These are phyloP conservation scores for Torulaspora gathmanii DNA, from an alignment of 805 yeast genomes.

Conservation along the genomic window DNA sequence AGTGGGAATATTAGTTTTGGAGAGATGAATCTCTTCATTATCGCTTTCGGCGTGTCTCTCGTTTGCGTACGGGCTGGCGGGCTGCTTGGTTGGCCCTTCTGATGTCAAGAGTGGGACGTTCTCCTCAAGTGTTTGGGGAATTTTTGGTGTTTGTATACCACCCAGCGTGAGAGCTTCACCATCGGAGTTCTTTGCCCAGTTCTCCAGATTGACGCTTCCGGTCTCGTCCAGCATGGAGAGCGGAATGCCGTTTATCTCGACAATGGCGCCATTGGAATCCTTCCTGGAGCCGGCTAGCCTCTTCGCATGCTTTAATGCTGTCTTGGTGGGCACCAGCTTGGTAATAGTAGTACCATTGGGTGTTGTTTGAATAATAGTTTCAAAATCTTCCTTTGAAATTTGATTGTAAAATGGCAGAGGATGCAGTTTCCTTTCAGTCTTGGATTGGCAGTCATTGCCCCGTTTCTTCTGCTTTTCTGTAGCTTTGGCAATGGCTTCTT, in stretches of 20 bases:
- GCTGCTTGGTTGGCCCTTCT: slow-evolving; percentile 3
- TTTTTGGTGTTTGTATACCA: not conserved
- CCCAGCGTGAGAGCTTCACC: not conserved
- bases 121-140: not conserved
- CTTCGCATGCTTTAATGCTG: slow-evolving; percentile 49
- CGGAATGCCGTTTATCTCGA: slow-evolving; percentile 66
- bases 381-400: slow-evolving; percentile 83
- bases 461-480: slow-evolving; percentile 30
- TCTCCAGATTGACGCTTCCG: slow-evolving; percentile 49
- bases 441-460: slow-evolving; percentile 22
- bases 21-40: slow-evolving; percentile 1
- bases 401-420: slow-evolving; percentile 90
- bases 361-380: slow-evolving; percentile 76
- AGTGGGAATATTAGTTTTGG: not conserved
- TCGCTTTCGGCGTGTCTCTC: slow-evolving; percentile 2
- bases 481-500: slow-evolving; percentile 33
- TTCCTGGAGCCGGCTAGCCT: slow-evolving; percentile 25
- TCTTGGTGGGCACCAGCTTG: slow-evolving; percentile 80
- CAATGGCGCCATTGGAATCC: slow-evolving; percentile 31
- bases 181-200: not conserved
- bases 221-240: slow-evolving; percentile 72
- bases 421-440: slow-evolving; percentile 40
- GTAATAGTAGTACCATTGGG: slow-evolving; percentile 92
- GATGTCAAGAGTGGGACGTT: not conserved
- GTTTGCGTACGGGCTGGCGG: not conserved